Base-by-base conservation (phyloP, 75 land plant species). In the Adiantum capillusveneris region DNA sequence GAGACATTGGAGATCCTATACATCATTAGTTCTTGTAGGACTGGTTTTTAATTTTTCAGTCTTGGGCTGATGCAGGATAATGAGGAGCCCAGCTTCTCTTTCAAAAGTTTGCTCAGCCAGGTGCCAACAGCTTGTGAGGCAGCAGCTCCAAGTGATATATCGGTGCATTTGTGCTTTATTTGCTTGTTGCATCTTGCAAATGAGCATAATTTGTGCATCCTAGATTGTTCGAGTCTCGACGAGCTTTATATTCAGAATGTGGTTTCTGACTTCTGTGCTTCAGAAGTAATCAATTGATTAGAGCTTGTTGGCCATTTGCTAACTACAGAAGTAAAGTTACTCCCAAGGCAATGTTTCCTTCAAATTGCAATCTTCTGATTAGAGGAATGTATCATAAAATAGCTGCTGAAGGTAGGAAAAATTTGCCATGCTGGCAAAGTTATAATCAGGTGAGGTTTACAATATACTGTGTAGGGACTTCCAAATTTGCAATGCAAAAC, bases 151-250 rank as follows among this genome's bases (percentile, higher is more conserved):
- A 63, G 73, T 22, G 88, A 90, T 41, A 80, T 89, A 11, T 94
- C 98, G 0, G 85, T 86, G 1, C 98, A 86, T 56, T 53, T 94
- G 37, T 84, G 90, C 65, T 94, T 94, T 67, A 90, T 94, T 44
- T 94, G 98, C 62, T 79, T 94, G n/a, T 49, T 94, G 31, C 98
- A 94, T 78, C 69, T 94, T 36, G 98, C 98, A 25, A 94, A 94
- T 68, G 96, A 94, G 70, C 88, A 90, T 58, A 66, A 78, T 24
- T 58, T 94, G 56, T 57, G 58, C 31, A 70, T 94, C 19, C 62
- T 63, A 18, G 84, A 79, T 31, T 72, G 66, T 26, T 27, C 84
- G 25, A 59, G 54, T 48, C 55, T 90, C 76, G 91, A 90, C 55
- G 91, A 94, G 29, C 76, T 94, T 16, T 57, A 57, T 25, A 34